Evolutionary conservation across 2,329 filamentous ascomycete species (phyloP).

Genomic region (Acephala macrosclerotiorum): DNA sequence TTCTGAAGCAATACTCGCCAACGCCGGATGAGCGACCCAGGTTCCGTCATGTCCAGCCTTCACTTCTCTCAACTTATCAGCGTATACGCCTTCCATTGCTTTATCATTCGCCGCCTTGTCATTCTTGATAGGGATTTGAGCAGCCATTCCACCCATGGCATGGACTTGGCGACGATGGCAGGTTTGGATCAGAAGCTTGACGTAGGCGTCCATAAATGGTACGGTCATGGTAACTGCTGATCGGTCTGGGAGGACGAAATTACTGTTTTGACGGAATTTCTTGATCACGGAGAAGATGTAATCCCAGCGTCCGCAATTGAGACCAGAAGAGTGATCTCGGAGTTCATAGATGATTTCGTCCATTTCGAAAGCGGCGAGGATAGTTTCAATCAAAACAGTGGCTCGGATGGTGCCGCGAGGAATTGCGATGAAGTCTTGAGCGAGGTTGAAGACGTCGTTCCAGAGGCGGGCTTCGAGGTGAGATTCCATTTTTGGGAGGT

Average conservation of each 20-base stretch:
- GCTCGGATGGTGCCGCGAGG: conserved; percentile 90
- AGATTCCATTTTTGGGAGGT: conserved; percentile 97
- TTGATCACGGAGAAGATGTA: conserved; percentile 99
- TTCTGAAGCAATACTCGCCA: conserved; percentile 86
- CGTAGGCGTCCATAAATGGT: conserved; percentile 97
- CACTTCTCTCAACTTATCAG: conserved; percentile 96
- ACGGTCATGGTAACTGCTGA: conserved; percentile 95
- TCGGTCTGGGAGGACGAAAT: conserved; percentile 93
- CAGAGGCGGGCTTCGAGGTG: conserved; percentile 96
- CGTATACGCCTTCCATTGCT: conserved; percentile 91
- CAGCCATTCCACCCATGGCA: conserved; percentile 98
- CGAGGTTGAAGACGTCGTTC: conserved; percentile 98
- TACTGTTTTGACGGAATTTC: conserved; percentile 95
- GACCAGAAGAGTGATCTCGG: conserved; percentile 91
- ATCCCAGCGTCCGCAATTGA: conserved; percentile 99
- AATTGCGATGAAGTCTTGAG: conserved; percentile 92
- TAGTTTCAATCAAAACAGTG: conserved; percentile 97
- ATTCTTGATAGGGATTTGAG: conserved; percentile 98
- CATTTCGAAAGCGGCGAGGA: conserved; percentile 98
- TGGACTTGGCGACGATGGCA: conserved; percentile 98
- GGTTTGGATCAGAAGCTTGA: conserved; percentile 96
- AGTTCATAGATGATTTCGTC: conserved; percentile 99
- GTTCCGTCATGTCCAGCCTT: conserved; percentile 94
- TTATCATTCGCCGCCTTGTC: conserved; percentile 89
- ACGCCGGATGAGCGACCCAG: conserved; percentile 96